Evolutionary conservation across 169 alveolate species (phyloP).

Genomic region (Amoebophrya sp.): DNA sequence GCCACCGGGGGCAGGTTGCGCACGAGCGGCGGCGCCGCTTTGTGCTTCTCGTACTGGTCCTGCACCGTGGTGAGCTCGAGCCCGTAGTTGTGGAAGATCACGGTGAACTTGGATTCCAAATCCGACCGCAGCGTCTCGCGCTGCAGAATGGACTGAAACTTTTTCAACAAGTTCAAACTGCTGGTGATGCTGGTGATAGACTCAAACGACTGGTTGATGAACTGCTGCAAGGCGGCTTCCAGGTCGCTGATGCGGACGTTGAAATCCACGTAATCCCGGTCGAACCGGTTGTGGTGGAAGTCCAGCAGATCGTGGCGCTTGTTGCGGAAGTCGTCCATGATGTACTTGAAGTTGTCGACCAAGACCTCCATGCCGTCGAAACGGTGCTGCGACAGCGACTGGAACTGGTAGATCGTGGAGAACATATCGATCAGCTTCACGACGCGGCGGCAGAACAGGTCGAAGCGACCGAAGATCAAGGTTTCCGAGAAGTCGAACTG

Average conservation of each 20-base stretch:
- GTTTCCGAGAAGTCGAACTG: slow-evolving; percentile 89
- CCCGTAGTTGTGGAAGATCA: slow-evolving; percentile 82
- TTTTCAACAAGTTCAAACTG: slow-evolving; percentile 73
- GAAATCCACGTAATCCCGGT: slow-evolving; percentile 92
- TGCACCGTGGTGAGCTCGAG: slow-evolving; percentile 74
- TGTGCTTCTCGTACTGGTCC: slow-evolving; percentile 71
- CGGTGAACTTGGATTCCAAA: slow-evolving; percentile 73
- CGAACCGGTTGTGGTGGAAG: slow-evolving; percentile 84
- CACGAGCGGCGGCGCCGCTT: slow-evolving; percentile 78
- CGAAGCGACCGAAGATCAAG: slow-evolving; percentile 90
- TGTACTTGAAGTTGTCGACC: slow-evolving; percentile 72
- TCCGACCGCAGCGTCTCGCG: slow-evolving; percentile 75
- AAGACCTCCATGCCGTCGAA: slow-evolving; percentile 84
- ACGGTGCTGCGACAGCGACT: slow-evolving; percentile 78
- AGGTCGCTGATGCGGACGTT: slow-evolving; percentile 82
- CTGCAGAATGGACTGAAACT: slow-evolving; percentile 77
- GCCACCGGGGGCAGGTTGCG: slow-evolving; percentile 89
- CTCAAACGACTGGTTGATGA: slow-evolving; percentile 78
- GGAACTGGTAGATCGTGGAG: slow-evolving; percentile 86
- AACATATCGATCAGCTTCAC: slow-evolving; percentile 87
- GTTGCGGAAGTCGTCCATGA: slow-evolving; percentile 69
- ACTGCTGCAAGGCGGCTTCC: slow-evolving; percentile 56
- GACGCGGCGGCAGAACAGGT: slow-evolving; percentile 88
- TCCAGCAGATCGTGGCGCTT: slow-evolving; percentile 85
- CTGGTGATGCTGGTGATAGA: slow-evolving; percentile 72